Evolutionary conservation across 495 filamentous ascomycete genomes (phyloP).

Genomic region (Cercophora scortea): DNA sequence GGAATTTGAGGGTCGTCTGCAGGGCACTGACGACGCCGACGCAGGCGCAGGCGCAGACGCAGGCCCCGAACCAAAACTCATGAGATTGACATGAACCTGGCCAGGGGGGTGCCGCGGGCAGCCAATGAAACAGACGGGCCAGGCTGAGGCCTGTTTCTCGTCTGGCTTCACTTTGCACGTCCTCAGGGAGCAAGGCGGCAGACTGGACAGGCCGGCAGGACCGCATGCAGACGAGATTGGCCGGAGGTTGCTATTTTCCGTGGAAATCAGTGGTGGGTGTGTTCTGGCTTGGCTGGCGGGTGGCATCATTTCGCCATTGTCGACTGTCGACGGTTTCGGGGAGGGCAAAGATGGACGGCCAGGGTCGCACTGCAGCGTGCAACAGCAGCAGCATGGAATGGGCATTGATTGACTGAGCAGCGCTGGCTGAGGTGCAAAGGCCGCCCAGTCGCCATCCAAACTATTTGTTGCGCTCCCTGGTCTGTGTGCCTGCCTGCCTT

Average conservation of each 20-base stretch:
- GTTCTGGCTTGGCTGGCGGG: too few relatives aligned
- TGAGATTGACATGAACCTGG: conserved; percentile 11
- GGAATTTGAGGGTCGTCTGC: conserved; percentile 9
- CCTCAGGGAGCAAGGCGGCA: not conserved
- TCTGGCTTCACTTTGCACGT: conserved; percentile 2
- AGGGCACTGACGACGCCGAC: conserved; percentile 1
- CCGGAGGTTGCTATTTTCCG: not conserved
- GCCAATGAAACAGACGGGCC: conserved; percentile 14
- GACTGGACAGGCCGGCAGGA: conserved; percentile 7
- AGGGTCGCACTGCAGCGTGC: conserved; percentile 14
- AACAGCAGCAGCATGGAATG: not conserved
- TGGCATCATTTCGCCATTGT: not conserved
- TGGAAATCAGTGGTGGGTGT: not conserved
- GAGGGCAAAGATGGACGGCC: not conserved
- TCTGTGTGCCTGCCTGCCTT: not conserved
- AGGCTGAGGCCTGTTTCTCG: conserved; percentile 9
- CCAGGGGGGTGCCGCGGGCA: conserved; percentile 1
- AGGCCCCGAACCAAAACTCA: not conserved
- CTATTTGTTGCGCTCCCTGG: not conserved
- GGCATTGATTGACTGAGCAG: too few relatives aligned
- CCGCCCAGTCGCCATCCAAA: conserved; percentile 2
- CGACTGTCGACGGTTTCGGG: not conserved
- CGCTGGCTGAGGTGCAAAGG: too few relatives aligned
- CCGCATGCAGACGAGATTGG: conserved; percentile 1
- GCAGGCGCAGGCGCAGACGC: conserved; percentile 6